These are phyloP conservation scores for Podospora sp. DNA, from an alignment of 495 filamentous ascomycete species.

Conservation along the genomic window DNA sequence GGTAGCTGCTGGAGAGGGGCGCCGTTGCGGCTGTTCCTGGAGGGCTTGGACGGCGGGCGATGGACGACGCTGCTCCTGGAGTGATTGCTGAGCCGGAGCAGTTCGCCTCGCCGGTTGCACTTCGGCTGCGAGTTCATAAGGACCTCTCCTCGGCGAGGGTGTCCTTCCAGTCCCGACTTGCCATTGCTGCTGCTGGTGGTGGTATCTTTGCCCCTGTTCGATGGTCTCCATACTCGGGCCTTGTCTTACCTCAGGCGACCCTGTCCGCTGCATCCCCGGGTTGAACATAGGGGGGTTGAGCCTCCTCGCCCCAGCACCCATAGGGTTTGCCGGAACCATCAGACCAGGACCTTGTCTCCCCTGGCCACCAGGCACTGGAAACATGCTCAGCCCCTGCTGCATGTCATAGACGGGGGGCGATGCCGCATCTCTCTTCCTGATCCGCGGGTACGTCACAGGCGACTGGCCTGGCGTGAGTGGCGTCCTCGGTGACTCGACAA, in stretches of 20 bases:
- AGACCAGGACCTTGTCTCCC: too few relatives aligned
- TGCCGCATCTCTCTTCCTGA: slow-evolving; percentile 25
- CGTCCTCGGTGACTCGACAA: slow-evolving; percentile 46
- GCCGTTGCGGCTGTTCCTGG: slow-evolving; percentile 9
- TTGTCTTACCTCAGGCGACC: slow-evolving; percentile 32
- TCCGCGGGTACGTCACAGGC: slow-evolving; percentile 49
- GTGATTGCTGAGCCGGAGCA: not conserved
- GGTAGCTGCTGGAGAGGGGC: not conserved
- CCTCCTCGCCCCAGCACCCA: too few relatives aligned
- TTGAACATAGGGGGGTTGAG: slow-evolving; percentile 7
- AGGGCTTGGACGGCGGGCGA: not conserved
- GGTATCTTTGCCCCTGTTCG: not conserved
- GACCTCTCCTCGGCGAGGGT: not conserved
- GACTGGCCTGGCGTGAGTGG: slow-evolving; percentile 39
- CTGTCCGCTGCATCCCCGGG: slow-evolving; percentile 30
- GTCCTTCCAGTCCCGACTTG: not conserved
- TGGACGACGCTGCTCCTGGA: slow-evolving; percentile 2
- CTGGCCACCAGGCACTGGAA: too few relatives aligned
- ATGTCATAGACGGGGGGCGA: too few relatives aligned
- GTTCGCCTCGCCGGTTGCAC: not conserved
- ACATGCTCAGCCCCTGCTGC: too few relatives aligned
- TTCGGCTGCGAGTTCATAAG: not conserved
- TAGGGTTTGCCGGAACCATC: too few relatives aligned
- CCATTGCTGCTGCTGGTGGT: not conserved
- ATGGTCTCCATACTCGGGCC: not conserved